Base-by-base conservation (phyloP, 2,329 filamentous ascomycete genomes). In the Myriosclerotinia duriaeana region DNA sequence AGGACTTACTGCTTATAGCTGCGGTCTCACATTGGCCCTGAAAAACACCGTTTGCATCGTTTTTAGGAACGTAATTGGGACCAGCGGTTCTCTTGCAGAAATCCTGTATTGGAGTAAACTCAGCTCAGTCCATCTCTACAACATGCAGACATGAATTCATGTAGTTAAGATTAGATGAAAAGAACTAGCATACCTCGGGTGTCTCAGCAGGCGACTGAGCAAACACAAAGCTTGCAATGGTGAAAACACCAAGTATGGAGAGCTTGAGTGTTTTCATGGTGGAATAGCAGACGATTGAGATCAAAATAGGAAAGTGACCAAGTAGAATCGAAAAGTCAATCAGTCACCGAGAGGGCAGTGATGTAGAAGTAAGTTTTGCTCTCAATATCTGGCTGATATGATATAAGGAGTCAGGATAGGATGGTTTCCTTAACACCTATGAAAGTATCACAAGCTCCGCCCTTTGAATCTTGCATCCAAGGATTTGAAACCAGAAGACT, bases 41-140 rank as follows among this genome's bases (percentile, higher is more conserved):
- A 12, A 61, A 61, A 8, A 61, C 34, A 15, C 58, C 58, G 5
- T 20, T 40, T 14, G 58, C 34, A 50, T 61, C 58, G 12, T 61
- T 26, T 20, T 61, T 61, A 20, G 58, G 58, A 34, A 61, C 58
- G 8, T 61, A 61, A 26, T 50, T 50, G 26, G 58, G 58, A 2
- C 58, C 58, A 0, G 58, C 58, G 9, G 58, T 61, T 50, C 58
- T 61, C 58, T 61, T 61, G 58, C 58, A 61, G 15, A 61, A 61
- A 50, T 61, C 58, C 58, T 61, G 46, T 7, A 26, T 5, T 17
- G 34, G 20, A 8, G 5, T 7, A 61, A 12, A 26, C 44, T 61
- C 14, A 61, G 58, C 12, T 50, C n/a, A 14, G 20, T 12, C 1
- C 34, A 22, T 50, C 11, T 15, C 17, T 46, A 34, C 26, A 48